Evolutionary conservation across 768 basidiomycete species (phyloP), one percentile per base, ranked within the genome.

Genomic region (Podaxis sp.): DNA sequence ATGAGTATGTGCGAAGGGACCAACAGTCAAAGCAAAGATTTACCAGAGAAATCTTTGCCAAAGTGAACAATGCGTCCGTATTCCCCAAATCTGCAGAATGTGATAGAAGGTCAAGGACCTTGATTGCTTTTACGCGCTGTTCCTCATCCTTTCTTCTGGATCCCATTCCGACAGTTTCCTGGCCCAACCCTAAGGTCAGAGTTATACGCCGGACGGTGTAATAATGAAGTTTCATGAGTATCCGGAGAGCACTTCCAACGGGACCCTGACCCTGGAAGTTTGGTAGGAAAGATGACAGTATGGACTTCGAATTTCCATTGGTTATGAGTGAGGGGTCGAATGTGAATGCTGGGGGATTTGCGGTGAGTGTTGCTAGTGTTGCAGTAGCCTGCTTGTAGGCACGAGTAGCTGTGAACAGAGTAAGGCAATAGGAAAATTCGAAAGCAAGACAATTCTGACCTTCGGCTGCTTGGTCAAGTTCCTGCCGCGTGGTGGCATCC

Each of bases 41-140:
- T 66, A 91, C 90, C 74, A 93, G 68, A 54, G 89, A 88, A 53
- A 93, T 74, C 57, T 85, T 79, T 1, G 83, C 90, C 12, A 90
- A 80, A 1, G 82, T 82, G 69, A 83, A 92, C 28, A 93, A 68
- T 9, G 93, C 92, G 61, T 95, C 90, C 60, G 73, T 73, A 69
- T 91, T 83, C 12, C 93, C 95, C 52, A 93, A 75, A 59, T 93
- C 91, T 6, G 87, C 86, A 0, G 93, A 91, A 74, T 93, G 89
- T 63, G 92, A 84, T 33, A 95, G 75, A 11, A 95, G 72, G 69
- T 93, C 92, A 13, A 94, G 70, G 36, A 92, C 90, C 71, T 94
- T 94, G 71, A 92, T 86, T 8, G 90, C 88, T 69, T 89, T 90
- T 2, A 84, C 80, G 19, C 77, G 80, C 66, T 85, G 73, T 65